Evolutionary conservation across 345 rosid genomes (phyloP).

Genomic region (Theobroma cacao): DNA sequence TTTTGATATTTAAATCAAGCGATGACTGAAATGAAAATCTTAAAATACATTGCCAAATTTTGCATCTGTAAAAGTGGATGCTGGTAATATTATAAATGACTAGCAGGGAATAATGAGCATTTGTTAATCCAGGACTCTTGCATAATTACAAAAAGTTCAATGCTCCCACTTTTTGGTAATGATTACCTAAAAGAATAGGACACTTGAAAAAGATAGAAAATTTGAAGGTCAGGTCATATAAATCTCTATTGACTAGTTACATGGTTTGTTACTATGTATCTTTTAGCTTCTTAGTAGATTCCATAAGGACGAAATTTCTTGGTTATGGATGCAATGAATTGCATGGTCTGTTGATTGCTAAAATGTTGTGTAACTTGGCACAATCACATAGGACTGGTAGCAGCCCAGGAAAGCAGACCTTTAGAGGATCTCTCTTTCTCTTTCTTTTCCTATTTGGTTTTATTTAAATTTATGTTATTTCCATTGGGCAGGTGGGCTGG

Average conservation of each 20-base stretch:
- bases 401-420: not conserved
- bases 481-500: constrained; percentile 81
- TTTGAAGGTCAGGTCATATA: not conserved
- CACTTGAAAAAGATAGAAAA: not conserved
- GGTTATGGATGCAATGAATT: not conserved
- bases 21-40: not conserved
- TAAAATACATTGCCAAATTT: too few relatives aligned
- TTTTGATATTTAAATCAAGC: not conserved
- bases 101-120: not conserved
- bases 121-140: not conserved
- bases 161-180: not conserved
- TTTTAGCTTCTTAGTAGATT: not conserved
- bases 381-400: not conserved
- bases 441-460: not conserved
- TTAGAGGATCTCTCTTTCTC: not conserved
- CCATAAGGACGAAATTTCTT: not conserved
- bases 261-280: not conserved
- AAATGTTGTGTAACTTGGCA: not conserved
- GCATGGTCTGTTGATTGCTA: not conserved
- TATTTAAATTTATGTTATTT: constrained; percentile 16
- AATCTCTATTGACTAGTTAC: not conserved
- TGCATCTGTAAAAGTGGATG: not conserved
- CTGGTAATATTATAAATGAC: not conserved
- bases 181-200: not conserved
- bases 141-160: not conserved